Evolutionary conservation across 345 rosid genomes (phyloP).

Genomic region (Corymbia maculata): DNA sequence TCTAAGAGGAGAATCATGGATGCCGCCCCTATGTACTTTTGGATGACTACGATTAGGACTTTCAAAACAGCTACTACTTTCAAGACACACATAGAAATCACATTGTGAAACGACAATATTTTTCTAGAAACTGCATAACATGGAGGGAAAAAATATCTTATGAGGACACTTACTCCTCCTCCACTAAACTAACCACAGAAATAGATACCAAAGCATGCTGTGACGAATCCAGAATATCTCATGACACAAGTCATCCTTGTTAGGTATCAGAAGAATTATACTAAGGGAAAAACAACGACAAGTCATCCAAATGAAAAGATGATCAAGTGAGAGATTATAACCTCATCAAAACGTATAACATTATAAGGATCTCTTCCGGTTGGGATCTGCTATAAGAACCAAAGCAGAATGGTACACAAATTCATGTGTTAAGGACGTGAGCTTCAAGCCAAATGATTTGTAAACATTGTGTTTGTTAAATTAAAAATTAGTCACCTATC

Average conservation of each 20-base stretch:
- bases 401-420: neutral
- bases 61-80: neutral
- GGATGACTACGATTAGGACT: neutral
- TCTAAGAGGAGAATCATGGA: too few species aligned
- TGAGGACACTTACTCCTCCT: neutral
- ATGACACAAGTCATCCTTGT: neutral
- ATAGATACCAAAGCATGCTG: neutral
- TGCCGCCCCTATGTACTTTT: constrained; percentile 27
- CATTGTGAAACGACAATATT: neutral
- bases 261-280: neutral
- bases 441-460: neutral
- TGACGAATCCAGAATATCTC: neutral
- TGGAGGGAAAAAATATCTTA: neutral
- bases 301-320: neutral
- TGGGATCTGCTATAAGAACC: constrained; percentile 53
- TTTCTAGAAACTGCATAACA: neutral
- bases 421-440: neutral
- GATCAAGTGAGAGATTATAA: neutral
- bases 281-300: neutral
- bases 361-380: constrained; percentile 44
- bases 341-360: constrained; percentile 65
- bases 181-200: neutral
- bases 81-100: neutral
- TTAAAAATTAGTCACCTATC: constrained; percentile 16
- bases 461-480: neutral